A percentile compares a stretch with the other conserved stretches of the same genome.
Evolutionary conservation across 2,329 filamentous ascomycete species (phyloP).

Genomic region (Phialemonium atrogriseum): DNA sequence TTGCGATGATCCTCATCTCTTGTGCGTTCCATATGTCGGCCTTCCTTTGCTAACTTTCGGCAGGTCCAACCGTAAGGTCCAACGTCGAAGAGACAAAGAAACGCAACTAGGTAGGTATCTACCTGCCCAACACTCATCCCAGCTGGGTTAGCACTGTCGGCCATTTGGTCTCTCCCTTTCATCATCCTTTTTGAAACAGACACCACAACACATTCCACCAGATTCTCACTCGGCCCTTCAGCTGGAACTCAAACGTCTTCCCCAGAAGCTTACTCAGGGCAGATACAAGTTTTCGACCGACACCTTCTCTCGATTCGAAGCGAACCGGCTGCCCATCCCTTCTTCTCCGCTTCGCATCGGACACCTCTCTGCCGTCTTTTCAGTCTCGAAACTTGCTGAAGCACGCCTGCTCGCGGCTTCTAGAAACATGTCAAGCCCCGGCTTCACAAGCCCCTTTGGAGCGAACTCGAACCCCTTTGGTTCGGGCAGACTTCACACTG

Average conservation of each 20-base stretch:
- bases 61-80: too few relatives aligned
- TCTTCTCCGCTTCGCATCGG: background rate
- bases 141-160: too few relatives aligned
- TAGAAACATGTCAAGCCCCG: slow-evolving; percentile 58
- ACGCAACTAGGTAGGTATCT: too few relatives aligned
- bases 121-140: too few relatives aligned
- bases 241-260: slow-evolving; percentile 34
- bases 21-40: too few relatives aligned
- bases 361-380: too few relatives aligned
- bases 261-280: slow-evolving; percentile 48
- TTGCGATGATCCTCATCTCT: too few relatives aligned
- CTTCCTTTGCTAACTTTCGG: too few relatives aligned
- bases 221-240: slow-evolving; percentile 7
- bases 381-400: too few relatives aligned
- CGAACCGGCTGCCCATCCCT: background rate
- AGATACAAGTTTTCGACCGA: slow-evolving; percentile 55
- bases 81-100: too few relatives aligned
- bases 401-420: background rate
- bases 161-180: background rate
- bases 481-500: slow-evolving; percentile 32
- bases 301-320: slow-evolving; percentile 52
- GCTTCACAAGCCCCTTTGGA: slow-evolving; percentile 67
- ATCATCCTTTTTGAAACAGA: background rate
- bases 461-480: slow-evolving; percentile 68
- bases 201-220: background rate